phyloP scores from a whole-genome alignment of 352 stramenopile species.

The Phytophthora pluvialis region DNA sequence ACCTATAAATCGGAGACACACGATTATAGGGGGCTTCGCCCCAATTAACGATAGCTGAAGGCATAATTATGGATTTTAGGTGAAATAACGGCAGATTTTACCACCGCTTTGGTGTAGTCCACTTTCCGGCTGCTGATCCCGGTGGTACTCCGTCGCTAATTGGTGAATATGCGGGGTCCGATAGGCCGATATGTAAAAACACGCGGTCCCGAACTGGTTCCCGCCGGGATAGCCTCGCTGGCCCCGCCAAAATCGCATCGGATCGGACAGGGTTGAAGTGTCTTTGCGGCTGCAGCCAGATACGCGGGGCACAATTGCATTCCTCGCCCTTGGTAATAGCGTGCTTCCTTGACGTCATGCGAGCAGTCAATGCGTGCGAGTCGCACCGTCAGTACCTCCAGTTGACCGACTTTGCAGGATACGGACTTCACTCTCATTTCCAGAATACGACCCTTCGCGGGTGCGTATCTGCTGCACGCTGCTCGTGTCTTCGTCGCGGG shows the following conservation, averaged over 20 bases:
- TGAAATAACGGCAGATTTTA: no score
- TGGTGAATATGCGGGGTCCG: no score
- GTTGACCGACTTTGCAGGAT: background rate
- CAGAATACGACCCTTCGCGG: conserved; percentile 10
- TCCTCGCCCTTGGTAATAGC: conserved; percentile 5
- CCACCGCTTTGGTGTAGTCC: no score
- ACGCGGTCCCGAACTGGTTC: conserved; percentile 8
- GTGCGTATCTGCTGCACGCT: conserved; percentile 8
- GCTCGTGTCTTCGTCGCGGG: background rate
- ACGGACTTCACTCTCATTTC: conserved; percentile 7
- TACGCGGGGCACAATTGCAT: conserved; percentile 8
- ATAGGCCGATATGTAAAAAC: conserved; percentile 1
- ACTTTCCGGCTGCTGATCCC: no score
- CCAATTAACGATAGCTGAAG: no score
- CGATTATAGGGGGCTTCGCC: no score
- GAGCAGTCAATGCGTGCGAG: background rate
- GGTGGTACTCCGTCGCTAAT: no score
- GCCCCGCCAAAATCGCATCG: conserved; percentile 1
- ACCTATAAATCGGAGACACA: no score
- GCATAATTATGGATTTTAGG: no score
- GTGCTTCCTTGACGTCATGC: background rate
- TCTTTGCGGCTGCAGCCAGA: conserved; percentile 17
- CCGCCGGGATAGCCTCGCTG: conserved; percentile 4
- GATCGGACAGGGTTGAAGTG: conserved; percentile 13
- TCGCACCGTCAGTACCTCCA: conserved; percentile 1